Base-by-base conservation (phyloP, 164 flowering plant species). In the Hamamelis virginiana region DNA sequence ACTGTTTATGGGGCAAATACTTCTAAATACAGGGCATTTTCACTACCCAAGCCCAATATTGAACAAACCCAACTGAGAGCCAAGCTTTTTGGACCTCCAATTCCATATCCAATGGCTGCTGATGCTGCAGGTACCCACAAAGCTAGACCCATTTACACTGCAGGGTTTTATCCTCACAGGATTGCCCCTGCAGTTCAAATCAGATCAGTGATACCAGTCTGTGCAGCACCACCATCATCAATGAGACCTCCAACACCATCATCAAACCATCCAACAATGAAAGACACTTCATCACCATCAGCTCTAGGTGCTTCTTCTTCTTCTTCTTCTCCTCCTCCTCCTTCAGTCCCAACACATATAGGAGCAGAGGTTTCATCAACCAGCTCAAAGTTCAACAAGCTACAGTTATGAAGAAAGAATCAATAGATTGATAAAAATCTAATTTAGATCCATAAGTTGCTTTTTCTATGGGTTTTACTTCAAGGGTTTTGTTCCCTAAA, bases 161-260 rank as follows among this genome's bases (percentile, higher is more conserved):
- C 71, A 57, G 77, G 78, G 16, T 70, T 78, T 27, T 55, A 65
- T 27, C 61, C 77, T 0, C 74, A 78, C 23, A 75, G 74, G 60
- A 71, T 79, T 44, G 86, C 84, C 13, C 86, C 82, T 18, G 80
- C 87, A n/a, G 84, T 83, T 67, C 78, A 81, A 47, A 83, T 83
- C 48, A 72, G 87, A 51, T 77, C 87, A 51, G 83, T 83, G 67
- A 77, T 83, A 21, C 84, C 87, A 25, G 87, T 83, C 0, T 83
- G 81, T 68, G 81, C 87, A 45, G 80, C 87, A 21, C 84, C 86
- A 25, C 82, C 85, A 9, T 72, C 74, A 47, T 68, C 84, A 33
- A 5, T 27, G 22, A 75, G 69, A 66, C 72, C 71, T 33, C 65
- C 46, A 22, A 33, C 52, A 41, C 45, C 4, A 23, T 3, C 67